A percentile compares a stretch with the other conserved stretches of the same genome.
Conservation (phyloP, 2,329 filamentous ascomycete genomes). For the Colletotrichum costaricense region DNA sequence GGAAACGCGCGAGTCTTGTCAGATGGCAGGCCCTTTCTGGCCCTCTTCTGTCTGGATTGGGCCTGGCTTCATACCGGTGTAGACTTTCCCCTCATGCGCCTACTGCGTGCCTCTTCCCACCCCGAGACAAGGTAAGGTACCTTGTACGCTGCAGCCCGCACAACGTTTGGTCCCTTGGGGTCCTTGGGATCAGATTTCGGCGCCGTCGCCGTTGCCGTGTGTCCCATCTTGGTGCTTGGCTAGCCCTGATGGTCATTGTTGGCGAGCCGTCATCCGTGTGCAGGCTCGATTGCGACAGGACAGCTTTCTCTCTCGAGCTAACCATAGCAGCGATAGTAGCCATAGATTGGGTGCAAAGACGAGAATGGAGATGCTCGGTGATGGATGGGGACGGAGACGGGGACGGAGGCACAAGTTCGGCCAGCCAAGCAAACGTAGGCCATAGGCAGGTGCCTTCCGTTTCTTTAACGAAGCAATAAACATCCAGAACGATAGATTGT, state of each 20-base stretch:
- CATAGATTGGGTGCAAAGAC: background rate
- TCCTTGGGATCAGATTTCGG: background rate
- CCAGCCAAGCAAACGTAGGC: background rate
- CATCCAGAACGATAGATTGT: background rate
- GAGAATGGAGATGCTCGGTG: background rate
- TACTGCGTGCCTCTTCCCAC: background rate
- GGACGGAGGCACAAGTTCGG: constrained; percentile 11
- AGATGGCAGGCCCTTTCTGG: constrained; percentile 5
- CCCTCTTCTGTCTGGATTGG: constrained; percentile 3
- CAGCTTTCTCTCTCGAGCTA: background rate
- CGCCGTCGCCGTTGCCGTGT: constrained; percentile 18
- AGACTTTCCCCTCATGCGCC: background rate
- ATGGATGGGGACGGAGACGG: background rate
- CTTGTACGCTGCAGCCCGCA: background rate
- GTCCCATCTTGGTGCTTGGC: constrained; percentile 14
- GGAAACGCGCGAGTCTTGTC: background rate
- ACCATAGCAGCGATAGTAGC: too few species aligned
- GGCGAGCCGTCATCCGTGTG: background rate
- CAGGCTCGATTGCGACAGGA: background rate
- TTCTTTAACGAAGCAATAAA: background rate
- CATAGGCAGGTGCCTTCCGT: background rate
- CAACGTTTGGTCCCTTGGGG: background rate
- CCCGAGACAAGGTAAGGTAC: too few species aligned
- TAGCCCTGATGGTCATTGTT: background rate
- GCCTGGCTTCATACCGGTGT: background rate